phyloP scores from a whole-genome alignment of 306 rosid genomes.

The Rosa persica region DNA sequence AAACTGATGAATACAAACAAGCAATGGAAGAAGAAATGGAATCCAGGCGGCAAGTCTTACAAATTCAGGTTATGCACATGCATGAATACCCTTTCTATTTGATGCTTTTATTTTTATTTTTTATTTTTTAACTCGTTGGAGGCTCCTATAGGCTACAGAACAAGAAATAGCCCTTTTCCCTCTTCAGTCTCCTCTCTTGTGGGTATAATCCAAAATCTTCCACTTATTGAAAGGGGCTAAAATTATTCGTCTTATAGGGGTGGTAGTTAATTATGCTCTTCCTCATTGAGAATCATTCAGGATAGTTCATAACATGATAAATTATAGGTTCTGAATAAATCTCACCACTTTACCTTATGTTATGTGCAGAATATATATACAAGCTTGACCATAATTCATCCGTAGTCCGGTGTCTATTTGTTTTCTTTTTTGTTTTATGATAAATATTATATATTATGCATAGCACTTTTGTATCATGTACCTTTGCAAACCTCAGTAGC shows the following conservation, averaged over 20 bases:
- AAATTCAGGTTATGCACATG: constrained; percentile 65
- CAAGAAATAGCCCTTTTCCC: not conserved
- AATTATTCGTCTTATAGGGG: not conserved
- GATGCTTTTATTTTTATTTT: no score
- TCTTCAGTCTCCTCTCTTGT: not conserved
- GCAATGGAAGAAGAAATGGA: constrained; percentile 88
- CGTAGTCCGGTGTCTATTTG: not conserved
- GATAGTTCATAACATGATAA: not conserved
- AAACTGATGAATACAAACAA: constrained; percentile 77
- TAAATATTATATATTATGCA: not conserved
- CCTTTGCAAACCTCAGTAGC: not conserved
- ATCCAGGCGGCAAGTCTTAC: constrained; percentile 73
- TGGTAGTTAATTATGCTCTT: not conserved
- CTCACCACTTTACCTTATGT: not conserved
- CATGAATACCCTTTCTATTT: not conserved
- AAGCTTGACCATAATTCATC: not conserved
- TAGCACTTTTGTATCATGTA: not conserved
- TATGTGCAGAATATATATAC: not conserved
- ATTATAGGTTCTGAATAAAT: not conserved
- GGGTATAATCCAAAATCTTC: not conserved
- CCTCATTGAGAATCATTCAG: not conserved
- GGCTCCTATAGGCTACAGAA: no score
- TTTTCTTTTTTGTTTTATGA: not conserved
- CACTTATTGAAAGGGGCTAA: not conserved
- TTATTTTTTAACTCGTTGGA: no score